Conservation (phyloP, 1,284 basidiomycete species). For the Sporisorium reilianum region DNA sequence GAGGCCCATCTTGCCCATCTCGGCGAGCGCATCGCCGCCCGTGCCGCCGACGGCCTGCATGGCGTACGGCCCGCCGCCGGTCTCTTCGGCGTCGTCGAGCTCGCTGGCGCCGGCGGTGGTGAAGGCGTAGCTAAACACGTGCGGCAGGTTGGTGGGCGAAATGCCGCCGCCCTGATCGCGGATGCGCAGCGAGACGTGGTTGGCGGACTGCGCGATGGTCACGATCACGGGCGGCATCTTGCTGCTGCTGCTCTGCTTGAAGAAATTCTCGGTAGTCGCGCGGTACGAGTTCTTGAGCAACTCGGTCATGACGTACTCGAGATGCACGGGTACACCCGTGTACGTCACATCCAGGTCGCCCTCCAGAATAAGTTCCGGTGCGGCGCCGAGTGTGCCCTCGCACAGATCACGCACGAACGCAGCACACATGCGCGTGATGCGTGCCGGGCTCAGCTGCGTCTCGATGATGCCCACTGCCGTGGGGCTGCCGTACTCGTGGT, state of each 20-base stretch:
- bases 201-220: slow-evolving; percentile 76
- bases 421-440: slow-evolving; percentile 69
- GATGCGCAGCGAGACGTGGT: slow-evolving; percentile 80
- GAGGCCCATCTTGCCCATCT: slow-evolving; percentile 76
- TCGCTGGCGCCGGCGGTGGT: slow-evolving; percentile 78
- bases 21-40: slow-evolving; percentile 75
- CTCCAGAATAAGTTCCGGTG: slow-evolving; percentile 71
- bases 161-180: slow-evolving; percentile 89
- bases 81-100: slow-evolving; percentile 76
- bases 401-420: slow-evolving; percentile 84
- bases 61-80: slow-evolving; percentile 78
- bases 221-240: slow-evolving; percentile 75
- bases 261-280: slow-evolving; percentile 74
- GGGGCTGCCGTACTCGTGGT: slow-evolving; percentile 49
- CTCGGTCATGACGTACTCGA: slow-evolving; percentile 81
- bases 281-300: slow-evolving; percentile 85
- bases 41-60: slow-evolving; percentile 74
- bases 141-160: slow-evolving; percentile 78
- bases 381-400: slow-evolving; percentile 83
- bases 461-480: slow-evolving; percentile 66
- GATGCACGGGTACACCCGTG: slow-evolving; percentile 87
- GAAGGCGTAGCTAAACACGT: slow-evolving; percentile 90
- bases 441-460: slow-evolving; percentile 67
- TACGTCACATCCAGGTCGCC: slow-evolving; percentile 53
- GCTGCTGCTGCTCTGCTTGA: slow-evolving; percentile 13